Percentiles rank a stretch among this genome's conserved stretches.
phyloP scores from a whole-genome alignment of 1,139 yeast genomes.

The Saccharomyces hybrid region DNA sequence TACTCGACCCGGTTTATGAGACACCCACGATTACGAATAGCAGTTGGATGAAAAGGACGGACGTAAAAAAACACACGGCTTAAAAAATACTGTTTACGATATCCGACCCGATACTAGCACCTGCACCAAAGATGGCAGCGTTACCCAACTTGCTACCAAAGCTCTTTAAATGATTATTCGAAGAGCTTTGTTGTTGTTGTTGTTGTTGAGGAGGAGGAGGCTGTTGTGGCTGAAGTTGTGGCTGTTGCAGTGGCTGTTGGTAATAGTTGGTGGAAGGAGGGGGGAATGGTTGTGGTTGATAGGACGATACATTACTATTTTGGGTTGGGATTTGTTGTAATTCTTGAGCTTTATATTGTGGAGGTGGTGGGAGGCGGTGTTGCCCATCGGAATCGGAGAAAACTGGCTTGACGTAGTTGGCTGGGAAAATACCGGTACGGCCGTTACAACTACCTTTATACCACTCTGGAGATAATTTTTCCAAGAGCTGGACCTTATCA shows the following conservation, averaged over 20 bases:
- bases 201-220: conserved; percentile 12
- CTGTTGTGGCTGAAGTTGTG: conserved; percentile 13
- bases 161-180: conserved; percentile 38
- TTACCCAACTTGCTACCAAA: conserved; percentile 83
- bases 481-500: conserved; percentile 59
- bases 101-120: conserved; percentile 90
- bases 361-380: conserved; percentile 40
- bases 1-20: neutral
- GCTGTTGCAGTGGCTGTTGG: conserved; percentile 13
- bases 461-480: conserved; percentile 81
- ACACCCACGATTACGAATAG: neutral
- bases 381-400: conserved; percentile 30
- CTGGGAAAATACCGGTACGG: conserved; percentile 76
- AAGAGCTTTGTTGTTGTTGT: conserved; percentile 13
- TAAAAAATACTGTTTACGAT: conserved; percentile 77
- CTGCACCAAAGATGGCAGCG: conserved; percentile 95
- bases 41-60: neutral
- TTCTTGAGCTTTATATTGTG: conserved; percentile 34
- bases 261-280: conserved; percentile 12
- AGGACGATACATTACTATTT: conserved; percentile 16
- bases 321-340: conserved; percentile 14
- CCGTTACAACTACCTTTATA: conserved; percentile 69
- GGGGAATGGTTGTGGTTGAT: conserved; percentile 11
- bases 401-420: conserved; percentile 63
- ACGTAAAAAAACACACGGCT: conserved; percentile 4